These are phyloP conservation scores for Lagenidium sp. DNA, from an alignment of 352 stramenopile genomes.

Conservation along the genomic window DNA sequence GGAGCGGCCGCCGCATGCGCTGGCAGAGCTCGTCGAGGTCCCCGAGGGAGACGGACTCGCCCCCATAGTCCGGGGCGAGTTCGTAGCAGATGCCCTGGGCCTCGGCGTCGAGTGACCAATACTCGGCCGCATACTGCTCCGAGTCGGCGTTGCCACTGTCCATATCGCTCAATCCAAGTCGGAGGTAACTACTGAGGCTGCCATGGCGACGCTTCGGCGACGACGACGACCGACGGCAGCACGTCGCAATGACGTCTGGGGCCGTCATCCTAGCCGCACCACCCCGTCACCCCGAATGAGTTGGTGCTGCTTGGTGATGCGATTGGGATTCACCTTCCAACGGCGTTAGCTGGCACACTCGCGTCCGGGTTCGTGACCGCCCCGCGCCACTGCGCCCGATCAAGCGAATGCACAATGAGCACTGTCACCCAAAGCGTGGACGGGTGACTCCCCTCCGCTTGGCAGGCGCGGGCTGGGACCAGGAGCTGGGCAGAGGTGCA, in stretches of 20 bases:
- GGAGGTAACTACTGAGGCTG: background rate
- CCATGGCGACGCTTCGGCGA: background rate
- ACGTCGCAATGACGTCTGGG: background rate
- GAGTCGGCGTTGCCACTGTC: background rate
- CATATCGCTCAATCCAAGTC: background rate
- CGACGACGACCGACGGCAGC: background rate
- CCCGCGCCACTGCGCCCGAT: too few species aligned
- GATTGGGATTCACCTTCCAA: too few species aligned
- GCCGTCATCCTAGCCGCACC: too few species aligned
- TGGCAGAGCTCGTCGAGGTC: conserved; percentile 42
- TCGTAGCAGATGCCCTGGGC: conserved; percentile 22
- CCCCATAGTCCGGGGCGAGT: conserved; percentile 21
- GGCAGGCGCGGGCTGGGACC: too few species aligned
- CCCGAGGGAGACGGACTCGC: conserved; percentile 22
- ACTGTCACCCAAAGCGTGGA: too few species aligned
- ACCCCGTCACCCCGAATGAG: too few species aligned
- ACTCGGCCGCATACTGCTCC: conserved; percentile 24
- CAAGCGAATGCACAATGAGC: too few species aligned
- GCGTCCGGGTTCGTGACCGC: too few species aligned
- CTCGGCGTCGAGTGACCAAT: conserved; percentile 42
- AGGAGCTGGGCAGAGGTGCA: too few species aligned
- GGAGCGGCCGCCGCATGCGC: conserved; percentile 24
- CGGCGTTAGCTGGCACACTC: too few species aligned
- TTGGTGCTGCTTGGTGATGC: too few species aligned
- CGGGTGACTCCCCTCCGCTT: too few species aligned